Evolutionary conservation across 169 alveolate species (phyloP), one percentile per base, ranked within the genome.

Genomic region (Plasmodium coatneyi): DNA sequence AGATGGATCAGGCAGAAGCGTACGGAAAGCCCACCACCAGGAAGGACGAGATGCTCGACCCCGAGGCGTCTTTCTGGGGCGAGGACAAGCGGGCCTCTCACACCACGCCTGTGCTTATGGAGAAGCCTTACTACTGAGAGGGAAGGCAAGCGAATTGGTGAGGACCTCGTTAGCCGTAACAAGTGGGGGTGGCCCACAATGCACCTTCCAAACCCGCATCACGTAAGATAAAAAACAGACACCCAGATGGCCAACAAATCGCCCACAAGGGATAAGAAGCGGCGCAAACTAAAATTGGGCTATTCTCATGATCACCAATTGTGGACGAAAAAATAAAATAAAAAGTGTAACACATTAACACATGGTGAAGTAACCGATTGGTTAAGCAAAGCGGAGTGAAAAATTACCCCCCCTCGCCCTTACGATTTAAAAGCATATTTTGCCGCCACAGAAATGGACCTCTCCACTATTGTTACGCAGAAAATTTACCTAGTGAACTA

Each of bases 51-150:
- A 60, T 89, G 91, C 32, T 89, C 34, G 94, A 89, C 52, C 91
- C 94, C 34, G 94, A 89, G 54, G 94, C 90, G 14, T 89, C 94
- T n/a, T 89, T 89, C 82, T 89, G 94, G 94, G 94, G 94, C 1
- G 94, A 89, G 72, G 94, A 89, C 5, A 78, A 80, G 82, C 71
- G 94, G 34, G 94, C 83, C 14, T 80, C 94, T 30, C 94, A 89
- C 49, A 89, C 94, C 46, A 89, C 94, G 16, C 94, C 94, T 9
- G 94, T 89, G 43, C 72, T 80, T 28, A 89, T 78, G 90, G 91
- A 89, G 82, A 89, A 89, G 34, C 94, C 94, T 41, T 89, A 89
- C 54, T 89, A 89, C 71, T 89, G 71, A 89, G 81, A 16, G 41
- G 70, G 43, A 14, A 60, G 66, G n/a, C 71, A 25, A 82, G 28